Evolutionary conservation across 108 stramenopile genomes (phyloP).

Genomic region (Chaetoceros muelleri): DNA sequence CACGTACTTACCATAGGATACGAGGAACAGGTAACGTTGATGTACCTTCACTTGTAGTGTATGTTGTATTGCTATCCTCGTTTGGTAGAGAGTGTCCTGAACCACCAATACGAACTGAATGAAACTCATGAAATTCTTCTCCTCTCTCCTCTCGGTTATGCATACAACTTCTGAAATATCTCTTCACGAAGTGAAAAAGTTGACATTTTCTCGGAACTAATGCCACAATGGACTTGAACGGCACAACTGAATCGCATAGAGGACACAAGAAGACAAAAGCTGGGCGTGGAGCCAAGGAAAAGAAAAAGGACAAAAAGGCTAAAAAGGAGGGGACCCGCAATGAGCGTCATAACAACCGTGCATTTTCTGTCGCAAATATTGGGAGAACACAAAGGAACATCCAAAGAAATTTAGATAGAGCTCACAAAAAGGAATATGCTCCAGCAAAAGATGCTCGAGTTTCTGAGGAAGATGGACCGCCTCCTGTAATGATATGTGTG

Average conservation of each 20-base stretch:
- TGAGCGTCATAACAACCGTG: constrained; percentile 84
- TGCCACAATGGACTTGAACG: background rate
- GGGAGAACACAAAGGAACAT: constrained; percentile 83
- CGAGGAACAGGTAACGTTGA: no score
- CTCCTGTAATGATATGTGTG: constrained; percentile 87
- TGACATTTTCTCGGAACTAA: background rate
- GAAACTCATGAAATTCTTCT: background rate
- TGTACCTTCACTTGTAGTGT: no score
- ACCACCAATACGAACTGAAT: background rate
- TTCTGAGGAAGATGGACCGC: constrained; percentile 36
- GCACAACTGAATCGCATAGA: background rate
- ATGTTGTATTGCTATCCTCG: no score
- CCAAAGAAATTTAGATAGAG: constrained; percentile 91
- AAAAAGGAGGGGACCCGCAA: constrained; percentile 55
- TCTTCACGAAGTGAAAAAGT: no score
- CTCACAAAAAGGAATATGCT: constrained; percentile 95
- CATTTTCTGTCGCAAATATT: constrained; percentile 92
- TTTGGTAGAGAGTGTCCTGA: background rate
- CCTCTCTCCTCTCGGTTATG: no score
- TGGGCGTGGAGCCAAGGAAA: constrained; percentile 82
- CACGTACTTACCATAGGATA: no score
- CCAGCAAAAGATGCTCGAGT: constrained; percentile 63
- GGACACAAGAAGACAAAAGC: constrained; percentile 61
- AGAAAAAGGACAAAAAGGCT: constrained; percentile 58
- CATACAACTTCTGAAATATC: no score